Percentiles rank a stretch among this genome's conserved stretches.
These are phyloP conservation scores for Saitozyma podzolica DNA, from an alignment of 768 basidiomycete genomes.

Conservation along the genomic window DNA sequence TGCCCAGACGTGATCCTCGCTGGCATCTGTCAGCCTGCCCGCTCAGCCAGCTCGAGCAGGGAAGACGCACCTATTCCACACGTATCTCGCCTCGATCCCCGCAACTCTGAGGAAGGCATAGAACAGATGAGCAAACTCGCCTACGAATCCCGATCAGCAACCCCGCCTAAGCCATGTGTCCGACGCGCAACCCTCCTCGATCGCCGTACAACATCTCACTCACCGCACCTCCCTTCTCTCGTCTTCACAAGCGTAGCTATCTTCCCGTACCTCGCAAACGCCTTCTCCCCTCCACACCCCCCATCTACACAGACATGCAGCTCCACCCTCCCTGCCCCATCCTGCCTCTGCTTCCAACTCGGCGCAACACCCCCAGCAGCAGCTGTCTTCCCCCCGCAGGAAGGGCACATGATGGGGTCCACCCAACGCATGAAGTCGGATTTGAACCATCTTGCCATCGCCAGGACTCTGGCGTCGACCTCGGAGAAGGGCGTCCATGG, in stretches of 20 bases:
- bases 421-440: slow-evolving; percentile 53
- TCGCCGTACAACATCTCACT: no score
- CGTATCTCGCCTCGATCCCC: slow-evolving; percentile 52
- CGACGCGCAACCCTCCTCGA: no score
- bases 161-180: no score
- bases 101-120: slow-evolving; percentile 51
- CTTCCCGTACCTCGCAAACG: slow-evolving; percentile 53
- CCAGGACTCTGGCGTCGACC: slow-evolving; percentile 51
- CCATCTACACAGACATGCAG: slow-evolving; percentile 47
- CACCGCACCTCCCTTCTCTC: slow-evolving; percentile 51
- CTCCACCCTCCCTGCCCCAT: slow-evolving; percentile 54
- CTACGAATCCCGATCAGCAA: slow-evolving; percentile 23
- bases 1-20: slow-evolving; percentile 57
- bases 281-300: slow-evolving; percentile 32
- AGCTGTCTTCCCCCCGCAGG: slow-evolving; percentile 44
- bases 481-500: slow-evolving; percentile 27
- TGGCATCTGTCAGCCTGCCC: slow-evolving; percentile 9
- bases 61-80: slow-evolving; percentile 44
- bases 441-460: slow-evolving; percentile 55
- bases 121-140: slow-evolving; percentile 56
- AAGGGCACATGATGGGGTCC: slow-evolving; percentile 54
- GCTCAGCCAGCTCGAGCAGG: not conserved
- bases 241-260: slow-evolving; percentile 46
- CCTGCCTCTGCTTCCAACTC: slow-evolving; percentile 45
- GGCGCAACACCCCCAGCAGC: slow-evolving; percentile 13